phyloP scores from a whole-genome alignment of 805 yeast species.

The Starmerella scarabaei region DNA sequence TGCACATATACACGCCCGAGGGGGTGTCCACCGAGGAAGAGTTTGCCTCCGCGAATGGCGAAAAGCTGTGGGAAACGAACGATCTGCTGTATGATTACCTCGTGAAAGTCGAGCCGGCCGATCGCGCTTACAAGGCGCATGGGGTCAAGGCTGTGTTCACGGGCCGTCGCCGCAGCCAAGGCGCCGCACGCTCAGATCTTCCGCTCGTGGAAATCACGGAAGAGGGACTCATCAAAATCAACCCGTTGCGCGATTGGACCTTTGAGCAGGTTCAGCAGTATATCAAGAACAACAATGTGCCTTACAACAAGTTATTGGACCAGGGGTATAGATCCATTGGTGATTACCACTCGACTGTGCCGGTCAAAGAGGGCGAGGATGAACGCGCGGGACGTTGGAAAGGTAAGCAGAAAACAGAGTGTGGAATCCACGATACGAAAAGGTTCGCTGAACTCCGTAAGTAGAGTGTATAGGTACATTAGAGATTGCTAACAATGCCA shows the following conservation, averaged over 20 bases:
- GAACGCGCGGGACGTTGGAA: conserved; percentile 97
- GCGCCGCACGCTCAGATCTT: conserved; percentile 62
- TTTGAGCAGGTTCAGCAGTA: conserved; percentile 60
- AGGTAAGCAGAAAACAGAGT: conserved; percentile 82
- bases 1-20: conserved; percentile 58
- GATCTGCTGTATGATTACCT: conserved; percentile 71
- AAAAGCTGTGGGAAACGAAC: conserved; percentile 67
- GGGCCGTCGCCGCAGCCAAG: conserved; percentile 83
- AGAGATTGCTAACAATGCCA: too few relatives aligned
- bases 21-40: conserved; percentile 45
- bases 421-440: conserved; percentile 82
- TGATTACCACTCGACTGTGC: conserved; percentile 88
- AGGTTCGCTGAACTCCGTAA: conserved; percentile 48
- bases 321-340: conserved; percentile 85
- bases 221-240: conserved; percentile 66
- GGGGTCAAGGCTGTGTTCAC: conserved; percentile 77
- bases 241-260: conserved; percentile 76
- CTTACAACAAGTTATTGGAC: conserved; percentile 73
- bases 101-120: conserved; percentile 87
- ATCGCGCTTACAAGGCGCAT: conserved; percentile 64
- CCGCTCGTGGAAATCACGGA: conserved; percentile 59
- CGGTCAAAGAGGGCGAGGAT: conserved; percentile 83
- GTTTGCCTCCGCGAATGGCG: conserved; percentile 58
- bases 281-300: conserved; percentile 58
- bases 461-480: too few relatives aligned